Base-by-base conservation (phyloP, 805 yeast genomes). In the Barnettozyma vustinii region DNA sequence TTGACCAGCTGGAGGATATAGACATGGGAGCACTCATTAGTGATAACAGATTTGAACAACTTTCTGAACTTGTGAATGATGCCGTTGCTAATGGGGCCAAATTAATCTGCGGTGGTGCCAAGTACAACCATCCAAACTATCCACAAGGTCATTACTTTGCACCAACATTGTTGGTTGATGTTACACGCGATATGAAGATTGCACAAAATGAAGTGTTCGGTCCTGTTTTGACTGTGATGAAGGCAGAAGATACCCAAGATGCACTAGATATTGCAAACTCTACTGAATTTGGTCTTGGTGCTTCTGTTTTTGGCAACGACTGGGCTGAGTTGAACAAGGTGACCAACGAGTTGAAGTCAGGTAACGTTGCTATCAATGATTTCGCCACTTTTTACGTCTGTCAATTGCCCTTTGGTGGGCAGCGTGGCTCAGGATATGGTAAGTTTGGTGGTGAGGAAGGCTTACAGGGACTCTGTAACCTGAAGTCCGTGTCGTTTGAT, bases 371-470 rank as follows among this genome's bases (percentile, higher is more conserved):
- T 9, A 87, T 94, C 53, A 94, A 94, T 66, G 99, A 94, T 70
- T 94, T 94, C 73, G 99, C 98, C 8, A 92, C 98, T 0, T 94
- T 82, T 62, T 89, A 91, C 61, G 88, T 94, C 33, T 91, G 97
- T 56, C 99, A 94, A 68, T 74, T 94, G 57, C 99, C 99, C 30
- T 94, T 94, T 69, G 99, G 99, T 47, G 99, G 99, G 27, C 79
- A 79, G 25, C 83, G 83, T 56, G 94, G 90, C 42, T 86, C 96
- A 6, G 99, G 99, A 0, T 94, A 90, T 62, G 99, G 99, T 49
- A 92, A 92, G 64, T 94, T 94, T 71, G 96, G 97, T 20, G 99
- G 99, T 42, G 96, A 85, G 63, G 99, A 94, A 72, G 99, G 99
- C 2, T 73, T 94, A 40, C 79, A 88, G 37, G 97, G 97, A 0